Evolutionary conservation across 331 rosid genomes (phyloP).

Genomic region (Quercus tomentella): DNA sequence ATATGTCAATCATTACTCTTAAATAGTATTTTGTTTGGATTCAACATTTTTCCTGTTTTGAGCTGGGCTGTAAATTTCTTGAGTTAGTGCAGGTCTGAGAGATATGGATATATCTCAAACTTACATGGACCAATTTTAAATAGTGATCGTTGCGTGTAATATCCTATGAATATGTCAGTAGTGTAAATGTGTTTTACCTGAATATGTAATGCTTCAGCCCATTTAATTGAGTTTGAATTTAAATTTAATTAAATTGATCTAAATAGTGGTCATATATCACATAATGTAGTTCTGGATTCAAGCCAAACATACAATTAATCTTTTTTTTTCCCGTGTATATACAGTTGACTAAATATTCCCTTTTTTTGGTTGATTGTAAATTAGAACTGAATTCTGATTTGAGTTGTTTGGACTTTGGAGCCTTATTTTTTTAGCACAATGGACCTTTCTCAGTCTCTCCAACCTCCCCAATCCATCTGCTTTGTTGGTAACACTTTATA

Average conservation of each 20-base stretch:
- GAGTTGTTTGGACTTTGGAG: too few species aligned
- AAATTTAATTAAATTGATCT: too few species aligned
- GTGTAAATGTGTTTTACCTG: not conserved
- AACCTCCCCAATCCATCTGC: not conserved
- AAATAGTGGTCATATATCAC: too few species aligned
- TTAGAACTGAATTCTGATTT: too few species aligned
- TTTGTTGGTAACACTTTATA: not conserved
- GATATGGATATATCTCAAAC: not conserved
- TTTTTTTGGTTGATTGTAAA: too few species aligned
- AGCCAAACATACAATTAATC: too few species aligned
- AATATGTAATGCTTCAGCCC: not conserved
- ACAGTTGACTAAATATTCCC: too few species aligned
- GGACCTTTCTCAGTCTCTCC: too few species aligned
- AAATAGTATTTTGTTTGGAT: not conserved
- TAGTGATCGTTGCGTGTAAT: not conserved
- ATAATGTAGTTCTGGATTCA: too few species aligned
- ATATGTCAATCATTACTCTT: conserved; percentile 10
- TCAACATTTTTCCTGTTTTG: not conserved
- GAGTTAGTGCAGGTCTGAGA: not conserved
- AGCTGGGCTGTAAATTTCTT: not conserved
- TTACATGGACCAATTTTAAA: not conserved
- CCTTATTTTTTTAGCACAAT: too few species aligned
- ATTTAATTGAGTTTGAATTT: too few species aligned
- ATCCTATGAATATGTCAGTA: not conserved
- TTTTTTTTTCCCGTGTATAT: too few species aligned